Evolutionary conservation across 805 yeast genomes (phyloP), one percentile per base, ranked within the genome.

Genomic region (Saccharomycopsis fibuligera): DNA sequence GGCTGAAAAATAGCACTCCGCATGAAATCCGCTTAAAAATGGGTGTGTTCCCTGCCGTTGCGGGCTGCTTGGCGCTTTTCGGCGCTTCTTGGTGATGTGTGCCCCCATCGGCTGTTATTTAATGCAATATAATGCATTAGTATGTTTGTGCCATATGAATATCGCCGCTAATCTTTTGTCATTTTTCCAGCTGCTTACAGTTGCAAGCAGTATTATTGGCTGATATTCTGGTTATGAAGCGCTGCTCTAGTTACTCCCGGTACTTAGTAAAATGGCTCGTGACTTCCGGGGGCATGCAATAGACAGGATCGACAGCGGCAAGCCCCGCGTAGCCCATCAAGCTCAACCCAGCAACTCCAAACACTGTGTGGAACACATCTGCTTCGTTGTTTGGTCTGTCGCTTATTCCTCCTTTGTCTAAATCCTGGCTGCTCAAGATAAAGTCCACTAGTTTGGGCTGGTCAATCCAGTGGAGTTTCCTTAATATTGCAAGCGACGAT

Each of bases 291-390:
- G 97, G 96, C 72, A 93, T 72, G 60, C 98, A 91, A 63, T 87
- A 90, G 3, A 82, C 73, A 0, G 99, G 96, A 63, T 89, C 91
- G 6, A 93, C 77, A 4, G 71, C 68, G n/a, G 65, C 72, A 24
- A 91, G 67, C 10, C 27, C 40, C 14, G 47, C 41, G 49, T 66
- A 76, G 2, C 84, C 85, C 65, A 90, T 70, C 46, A 93, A 65
- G 59, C 95, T 81, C 50, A 93, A 68, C 0, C 96, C 99, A 0
- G 96, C 83, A 19, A 91, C 67, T 0, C 96, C 96, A 65, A 93
- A 93, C 16, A 83, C 71, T 0, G 99, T 93, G 62, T 93, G 99
- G 61, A 79, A 93, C 0, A 93, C 93, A 62, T 93, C 99, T 1
- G 82, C 90, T 62, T 84, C 88, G 61, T 95, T 89, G 40, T 82